These are phyloP conservation scores for Tetrahymena thermophila DNA, from an alignment of 73 alveolate species.

Conservation along the genomic window DNA sequence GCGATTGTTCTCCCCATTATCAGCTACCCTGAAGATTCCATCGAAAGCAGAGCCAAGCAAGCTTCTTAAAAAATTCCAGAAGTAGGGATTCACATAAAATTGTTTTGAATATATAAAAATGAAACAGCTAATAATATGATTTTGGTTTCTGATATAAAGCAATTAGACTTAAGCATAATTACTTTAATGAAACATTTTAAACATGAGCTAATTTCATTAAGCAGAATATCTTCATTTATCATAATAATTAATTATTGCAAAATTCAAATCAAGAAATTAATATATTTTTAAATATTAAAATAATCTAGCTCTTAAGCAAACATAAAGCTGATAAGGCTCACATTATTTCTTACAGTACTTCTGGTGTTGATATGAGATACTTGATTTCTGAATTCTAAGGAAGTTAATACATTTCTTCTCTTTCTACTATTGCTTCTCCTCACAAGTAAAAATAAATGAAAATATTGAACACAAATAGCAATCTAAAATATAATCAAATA, in stretches of 20 bases:
- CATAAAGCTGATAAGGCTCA: neutral
- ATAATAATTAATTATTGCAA: neutral
- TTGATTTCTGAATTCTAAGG: neutral
- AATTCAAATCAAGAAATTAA: neutral
- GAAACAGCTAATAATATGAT: neutral
- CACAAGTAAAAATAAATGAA: neutral
- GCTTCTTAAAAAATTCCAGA: neutral
- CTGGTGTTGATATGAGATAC: neutral
- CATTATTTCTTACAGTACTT: neutral
- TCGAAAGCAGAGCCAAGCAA: conserved; percentile 3
- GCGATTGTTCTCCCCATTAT: neutral
- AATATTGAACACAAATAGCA: neutral
- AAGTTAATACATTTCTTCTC: neutral
- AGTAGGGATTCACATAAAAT: neutral
- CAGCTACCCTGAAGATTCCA: neutral
- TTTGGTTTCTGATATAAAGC: neutral
- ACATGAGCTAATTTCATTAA: neutral
- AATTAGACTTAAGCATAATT: neutral
- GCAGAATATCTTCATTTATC: neutral
- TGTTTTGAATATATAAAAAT: neutral
- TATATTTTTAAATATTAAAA: neutral
- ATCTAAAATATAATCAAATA: neutral
- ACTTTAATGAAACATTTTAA: neutral
- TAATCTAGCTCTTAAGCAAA: neutral
- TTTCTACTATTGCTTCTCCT: neutral